Base-by-base conservation (phyloP, 2,329 filamentous ascomycete genomes). In the Huntiella savannae region DNA sequence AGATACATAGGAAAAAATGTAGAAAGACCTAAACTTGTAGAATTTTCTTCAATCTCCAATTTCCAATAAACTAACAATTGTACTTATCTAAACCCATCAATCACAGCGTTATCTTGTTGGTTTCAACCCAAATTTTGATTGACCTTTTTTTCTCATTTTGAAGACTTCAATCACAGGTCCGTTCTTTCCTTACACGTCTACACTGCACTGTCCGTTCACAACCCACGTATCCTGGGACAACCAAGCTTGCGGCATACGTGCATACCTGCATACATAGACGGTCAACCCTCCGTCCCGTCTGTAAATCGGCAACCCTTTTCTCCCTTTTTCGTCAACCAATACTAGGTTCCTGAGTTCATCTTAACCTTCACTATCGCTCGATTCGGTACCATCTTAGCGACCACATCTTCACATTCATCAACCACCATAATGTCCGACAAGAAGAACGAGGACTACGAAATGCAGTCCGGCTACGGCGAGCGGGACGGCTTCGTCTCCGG, bases 381-480 rank as follows among this genome's bases (percentile, higher is more conserved):
- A 19, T 22, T 16, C 15, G 40, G 40, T 13, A 10, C 40, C 32
- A 33, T 17, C 22, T 16, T 34, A 32, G 32, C 13, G 19, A 33
- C 22, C 33, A 16, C 22, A 32, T 35, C 19, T 33, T 33, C 33
- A 17, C 17, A 33, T 35, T 37, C 17, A 6, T n/a, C 37, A 16
- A 7, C 12, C 41, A 33, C 28, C 46, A 52, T 35, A 34, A 93
- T 93, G 85, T 71, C 79, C 57, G 82, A 91, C 69, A 86, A 87
- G 61, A 92, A 91, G 71, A 91, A 84, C 63, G 80, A 82, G 59
- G 82, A 91, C 59, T 83, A 79, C 58, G 66, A 72, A 52, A 70
- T 84, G 59, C 75, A 80, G 55, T 75, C 84, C 67, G 54, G 70
- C 51, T 67, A 65, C 53, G 62, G 62, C 57, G 62, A 76, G 62